Evolutionary conservation across 805 yeast species (phyloP), one percentile per base, ranked within the genome.

Genomic region (Cyberlindnera euphorbiae): DNA sequence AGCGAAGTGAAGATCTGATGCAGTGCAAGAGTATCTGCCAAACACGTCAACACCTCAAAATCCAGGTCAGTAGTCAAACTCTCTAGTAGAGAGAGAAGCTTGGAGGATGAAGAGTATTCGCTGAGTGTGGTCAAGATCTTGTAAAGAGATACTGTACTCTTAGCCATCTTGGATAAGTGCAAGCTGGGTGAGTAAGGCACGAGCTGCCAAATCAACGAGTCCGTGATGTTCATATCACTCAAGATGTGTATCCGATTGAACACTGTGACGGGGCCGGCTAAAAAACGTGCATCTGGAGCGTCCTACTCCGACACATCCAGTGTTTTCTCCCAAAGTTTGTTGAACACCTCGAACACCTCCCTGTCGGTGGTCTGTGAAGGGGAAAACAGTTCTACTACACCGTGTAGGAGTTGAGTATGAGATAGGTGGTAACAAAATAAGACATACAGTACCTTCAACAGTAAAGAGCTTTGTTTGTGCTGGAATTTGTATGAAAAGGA

Each of bases 261-360:
- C 1, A 52, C 12, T 2, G 53, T 27, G 2, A 52, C 32, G 26
- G 56, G 56, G 8, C 58, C 58, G 7, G 47, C 44, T 2, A 33
- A 24, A 12, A 27, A 41, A 8, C 28, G 42, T 6, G 22, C 9
- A 21, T 44, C 41, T 2, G 39, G 12, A 5, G 18, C 9, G 9
- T 28, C 29, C 4, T 31, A 22, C 4, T 10, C 19, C 15, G 37
- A 27, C 5, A 19, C 19, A 14, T 49, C 46, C 6, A 54, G 29
- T 12, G 54, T 48, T 18, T 42, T 47, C 14, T 40, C 42, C 58
- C 58, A 54, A 10, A 54, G 40, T 16, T 45, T 49, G 32, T 40
- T 46, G 38, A 53, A 52, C 2, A 51, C 44, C 11, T 47, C 45
- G 40, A 44, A 47, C 24, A 49, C 47, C 5, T 49, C 53, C 35